Conservation (phyloP, 1,139 yeast genomes). For the Barnettozyma hawaiiensis region DNA sequence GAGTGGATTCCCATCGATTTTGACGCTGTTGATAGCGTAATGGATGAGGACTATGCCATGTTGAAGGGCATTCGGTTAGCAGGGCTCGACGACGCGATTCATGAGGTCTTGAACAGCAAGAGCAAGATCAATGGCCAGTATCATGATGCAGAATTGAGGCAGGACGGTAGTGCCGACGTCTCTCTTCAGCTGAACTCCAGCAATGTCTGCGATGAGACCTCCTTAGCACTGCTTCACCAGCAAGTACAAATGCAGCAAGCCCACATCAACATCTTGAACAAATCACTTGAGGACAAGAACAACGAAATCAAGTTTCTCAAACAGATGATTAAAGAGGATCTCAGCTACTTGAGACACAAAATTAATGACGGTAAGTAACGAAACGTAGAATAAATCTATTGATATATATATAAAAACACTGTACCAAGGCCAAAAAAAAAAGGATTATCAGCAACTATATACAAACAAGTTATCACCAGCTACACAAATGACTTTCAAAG, state of each 20-base stretch:
- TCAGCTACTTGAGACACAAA: conserved; percentile 19
- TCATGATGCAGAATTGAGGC: conserved; percentile 16
- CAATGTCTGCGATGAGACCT: not conserved
- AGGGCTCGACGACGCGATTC: conserved; percentile 15
- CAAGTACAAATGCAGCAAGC: conserved; percentile 2
- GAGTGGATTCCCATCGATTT: conserved; percentile 25
- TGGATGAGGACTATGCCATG: conserved; percentile 7
- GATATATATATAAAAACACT: not conserved
- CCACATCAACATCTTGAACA: conserved; percentile 1
- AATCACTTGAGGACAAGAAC: conserved; percentile 12
- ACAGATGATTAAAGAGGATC: conserved; percentile 22
- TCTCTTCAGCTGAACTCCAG: not conserved
- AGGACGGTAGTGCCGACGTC: conserved; percentile 4
- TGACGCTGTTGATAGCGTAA: conserved; percentile 6
- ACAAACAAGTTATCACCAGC: too few species aligned
- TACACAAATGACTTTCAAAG: conserved; percentile 30
- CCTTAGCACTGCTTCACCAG: conserved; percentile 6
- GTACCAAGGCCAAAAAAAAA: not conserved
- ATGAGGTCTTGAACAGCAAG: conserved; percentile 12
- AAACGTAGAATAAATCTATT: too few species aligned
- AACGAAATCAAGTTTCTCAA: conserved; percentile 22
- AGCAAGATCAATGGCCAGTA: conserved; percentile 5
- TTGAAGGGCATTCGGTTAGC: conserved; percentile 16
- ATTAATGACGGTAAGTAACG: conserved; percentile 8
- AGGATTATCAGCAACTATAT: not conserved